Percentiles rank a stretch among this genome's conserved stretches.
Conservation (phyloP, 2,329 filamentous ascomycete species). For the Diaporthe ampelina region DNA sequence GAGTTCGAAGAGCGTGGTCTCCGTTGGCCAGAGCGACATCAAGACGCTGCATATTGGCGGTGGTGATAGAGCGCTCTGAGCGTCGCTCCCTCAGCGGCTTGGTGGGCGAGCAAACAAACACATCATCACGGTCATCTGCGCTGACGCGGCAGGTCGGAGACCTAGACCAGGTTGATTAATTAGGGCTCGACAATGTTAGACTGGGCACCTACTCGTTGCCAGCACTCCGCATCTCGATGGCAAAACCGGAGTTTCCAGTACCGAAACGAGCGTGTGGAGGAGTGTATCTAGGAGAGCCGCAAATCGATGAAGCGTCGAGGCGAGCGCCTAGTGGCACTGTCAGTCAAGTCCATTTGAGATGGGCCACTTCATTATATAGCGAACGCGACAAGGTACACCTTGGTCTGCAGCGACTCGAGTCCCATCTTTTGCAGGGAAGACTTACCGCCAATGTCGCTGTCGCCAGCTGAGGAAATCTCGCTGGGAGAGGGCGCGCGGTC, state of each 20-base stretch:
- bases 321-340: constrained; percentile 31
- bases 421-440: not conserved
- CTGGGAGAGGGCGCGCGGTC: constrained; percentile 35
- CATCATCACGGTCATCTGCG: constrained; percentile 33
- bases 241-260: constrained; percentile 13
- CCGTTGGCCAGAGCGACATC: constrained; percentile 33
- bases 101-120: constrained; percentile 28
- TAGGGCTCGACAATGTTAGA: not conserved
- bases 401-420: not conserved
- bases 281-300: constrained; percentile 35
- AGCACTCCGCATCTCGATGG: constrained; percentile 22
- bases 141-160: constrained; percentile 6
- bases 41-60: constrained; percentile 28
- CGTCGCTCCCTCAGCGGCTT: constrained; percentile 29
- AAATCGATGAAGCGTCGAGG: constrained; percentile 24
- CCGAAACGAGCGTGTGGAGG: constrained; percentile 35
- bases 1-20: constrained; percentile 34
- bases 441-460: constrained; percentile 35
- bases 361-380: no score
- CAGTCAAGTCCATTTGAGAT: not conserved
- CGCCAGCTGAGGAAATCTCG: constrained; percentile 33
- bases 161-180: not conserved
- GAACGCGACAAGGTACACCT: not conserved
- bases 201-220: constrained; percentile 16
- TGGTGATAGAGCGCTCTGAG: constrained; percentile 26